phyloP scores from a whole-genome alignment of 148 eudicot species.

The Silene conica region DNA sequence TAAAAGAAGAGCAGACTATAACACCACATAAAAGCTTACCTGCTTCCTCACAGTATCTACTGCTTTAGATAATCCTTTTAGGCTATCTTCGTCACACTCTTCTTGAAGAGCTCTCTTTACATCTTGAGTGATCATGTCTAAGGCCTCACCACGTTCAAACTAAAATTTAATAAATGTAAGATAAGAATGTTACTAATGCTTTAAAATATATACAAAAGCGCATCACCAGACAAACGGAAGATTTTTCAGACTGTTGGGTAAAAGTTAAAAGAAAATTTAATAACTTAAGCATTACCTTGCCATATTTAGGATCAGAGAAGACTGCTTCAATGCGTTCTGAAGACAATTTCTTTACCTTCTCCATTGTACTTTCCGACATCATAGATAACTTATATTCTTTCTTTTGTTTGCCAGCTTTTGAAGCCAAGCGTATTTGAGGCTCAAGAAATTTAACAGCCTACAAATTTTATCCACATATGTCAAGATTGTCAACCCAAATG shows the following conservation, averaged over 20 bases:
- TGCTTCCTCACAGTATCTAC: slow-evolving; percentile 93
- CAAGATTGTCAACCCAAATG: background rate
- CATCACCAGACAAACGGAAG: background rate
- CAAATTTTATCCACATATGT: slow-evolving; percentile 17
- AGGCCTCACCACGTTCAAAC: slow-evolving; percentile 98
- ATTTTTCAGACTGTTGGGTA: background rate
- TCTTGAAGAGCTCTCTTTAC: slow-evolving; percentile 71
- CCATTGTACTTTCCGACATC: slow-evolving; percentile 72
- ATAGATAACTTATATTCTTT: slow-evolving; percentile 75
- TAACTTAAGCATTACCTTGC: slow-evolving; percentile 45
- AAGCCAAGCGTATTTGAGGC: slow-evolving; percentile 90
- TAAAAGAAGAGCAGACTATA: background rate
- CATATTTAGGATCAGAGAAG: slow-evolving; percentile 84
- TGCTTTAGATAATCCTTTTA: slow-evolving; percentile 69
- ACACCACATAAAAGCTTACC: slow-evolving; percentile 35
- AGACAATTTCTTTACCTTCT: slow-evolving; percentile 67
- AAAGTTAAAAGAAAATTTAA: background rate
- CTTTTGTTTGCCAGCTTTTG: slow-evolving; percentile 80
- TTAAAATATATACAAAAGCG: background rate
- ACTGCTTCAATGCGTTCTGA: slow-evolving; percentile 77
- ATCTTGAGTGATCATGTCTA: slow-evolving; percentile 69
- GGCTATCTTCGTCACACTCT: slow-evolving; percentile 86
- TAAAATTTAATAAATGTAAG: slow-evolving; percentile 29
- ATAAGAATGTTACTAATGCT: slow-evolving; percentile 1
- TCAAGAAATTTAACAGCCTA: slow-evolving; percentile 92